Percentiles rank a stretch among this genome's conserved stretches.
phyloP scores from a whole-genome alignment of 164 flowering plant genomes.

The Vitis rupestris region DNA sequence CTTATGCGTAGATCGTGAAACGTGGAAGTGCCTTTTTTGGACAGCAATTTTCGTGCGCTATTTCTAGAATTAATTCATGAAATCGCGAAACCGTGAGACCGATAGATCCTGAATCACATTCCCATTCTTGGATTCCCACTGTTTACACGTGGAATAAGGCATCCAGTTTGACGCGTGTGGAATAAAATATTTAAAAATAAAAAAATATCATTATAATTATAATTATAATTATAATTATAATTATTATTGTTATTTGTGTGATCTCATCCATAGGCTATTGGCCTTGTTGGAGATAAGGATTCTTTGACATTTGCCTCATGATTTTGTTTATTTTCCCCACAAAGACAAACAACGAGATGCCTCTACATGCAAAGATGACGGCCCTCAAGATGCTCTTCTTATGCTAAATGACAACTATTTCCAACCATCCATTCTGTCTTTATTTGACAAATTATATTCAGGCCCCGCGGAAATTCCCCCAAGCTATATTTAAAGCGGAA shows the following conservation, averaged over 20 bases:
- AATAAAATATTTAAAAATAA: too few species aligned
- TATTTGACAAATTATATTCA: neutral
- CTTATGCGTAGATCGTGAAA: neutral
- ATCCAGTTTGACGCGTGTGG: neutral
- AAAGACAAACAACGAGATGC: neutral
- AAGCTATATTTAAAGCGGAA: too few species aligned
- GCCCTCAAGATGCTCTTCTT: too few species aligned
- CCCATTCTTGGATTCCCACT: neutral
- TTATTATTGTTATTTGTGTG: too few species aligned
- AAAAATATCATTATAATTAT: too few species aligned
- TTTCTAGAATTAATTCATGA: too few species aligned
- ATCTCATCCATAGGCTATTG: too few species aligned
- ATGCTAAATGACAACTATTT: constrained; percentile 3
- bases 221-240: too few species aligned
- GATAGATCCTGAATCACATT: neutral
- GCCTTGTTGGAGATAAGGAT: constrained; percentile 12
- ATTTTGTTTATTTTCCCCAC: neutral
- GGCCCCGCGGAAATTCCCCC: too few species aligned
- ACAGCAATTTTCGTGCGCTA: too few species aligned
- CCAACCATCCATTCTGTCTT: constrained; percentile 7
- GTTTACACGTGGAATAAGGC: neutral
- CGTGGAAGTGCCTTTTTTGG: neutral
- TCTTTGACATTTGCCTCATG: neutral
- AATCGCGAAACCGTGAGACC: too few species aligned
- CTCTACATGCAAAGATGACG: neutral